Evolutionary conservation across 2,329 filamentous ascomycete species (phyloP), one percentile per base, ranked within the genome.

Genomic region (Penicillium expansum): DNA sequence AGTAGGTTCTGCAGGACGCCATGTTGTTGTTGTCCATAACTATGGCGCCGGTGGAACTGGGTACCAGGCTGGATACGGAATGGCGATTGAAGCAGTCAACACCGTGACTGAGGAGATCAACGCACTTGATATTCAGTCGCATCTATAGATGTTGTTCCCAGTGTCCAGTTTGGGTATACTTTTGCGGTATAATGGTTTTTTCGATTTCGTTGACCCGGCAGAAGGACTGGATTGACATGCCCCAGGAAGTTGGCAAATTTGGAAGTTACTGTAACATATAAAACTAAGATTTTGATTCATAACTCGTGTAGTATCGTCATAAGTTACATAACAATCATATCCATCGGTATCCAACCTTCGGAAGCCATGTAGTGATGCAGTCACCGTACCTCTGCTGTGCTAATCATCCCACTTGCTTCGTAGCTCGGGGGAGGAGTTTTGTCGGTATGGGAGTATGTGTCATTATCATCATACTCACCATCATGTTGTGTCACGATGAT

Each of bases 1-100:
- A n/a, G n/a, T n/a, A n/a, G n/a, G n/a, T n/a, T n/a, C 18, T 2
- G 27, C 37, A 1, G 27, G 44, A 20, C 24, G 44, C 4, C 16
- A 5, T 13, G 50, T 39, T 1, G 8, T 44, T 13, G 43, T 67
- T n/a, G 59, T 66, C 11, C 64, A 66, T 48, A 66, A 65, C 33
- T 64, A 80, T 58, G 78, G 78, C 5, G 77, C 77, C 5, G 76
- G 77, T 1, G 77, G 77, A 10, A 77, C 77, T 2, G 78, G 77
- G 0, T 80, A 76, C 57, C 77, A 80, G 49, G 77, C 78, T 4
- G 62, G 62, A 22, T 59, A 59, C 38, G 60, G 62, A 20, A 64
- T 64, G 62, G 60, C 62, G 3, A 30, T 56, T 27, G 62, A 64
- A 20, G 58, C 62, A 18, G 56, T 63, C 14, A 8, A 41, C 5